Percentiles rank a stretch among this genome's conserved stretches.
These are phyloP conservation scores for Melaleuca alternifolia DNA, from an alignment of 345 rosid species.

Conservation along the genomic window DNA sequence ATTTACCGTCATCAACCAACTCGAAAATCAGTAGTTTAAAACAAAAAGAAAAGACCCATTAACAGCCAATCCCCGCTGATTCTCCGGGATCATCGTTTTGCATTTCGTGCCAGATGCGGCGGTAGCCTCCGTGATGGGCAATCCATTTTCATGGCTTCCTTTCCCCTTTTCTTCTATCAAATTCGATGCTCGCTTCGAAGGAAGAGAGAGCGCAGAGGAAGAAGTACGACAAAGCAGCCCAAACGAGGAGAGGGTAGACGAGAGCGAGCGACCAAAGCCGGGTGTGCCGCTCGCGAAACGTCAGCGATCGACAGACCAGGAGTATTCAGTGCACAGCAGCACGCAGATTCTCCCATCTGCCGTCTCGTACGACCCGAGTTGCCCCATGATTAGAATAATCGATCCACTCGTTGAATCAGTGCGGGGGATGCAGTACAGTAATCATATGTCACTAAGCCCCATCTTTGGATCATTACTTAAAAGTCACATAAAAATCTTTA, in stretches of 20 bases:
- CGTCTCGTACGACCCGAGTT: neutral
- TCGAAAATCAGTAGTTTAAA: neutral
- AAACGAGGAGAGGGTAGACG: neutral
- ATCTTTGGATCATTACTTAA: neutral
- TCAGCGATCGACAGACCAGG: neutral
- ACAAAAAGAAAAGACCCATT: neutral
- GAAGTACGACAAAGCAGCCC: neutral
- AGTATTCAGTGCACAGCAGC: neutral
- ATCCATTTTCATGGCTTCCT: neutral
- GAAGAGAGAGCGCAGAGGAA: neutral
- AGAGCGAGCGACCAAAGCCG: neutral
- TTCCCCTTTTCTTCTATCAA: neutral
- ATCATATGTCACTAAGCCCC: neutral
- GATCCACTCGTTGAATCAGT: neutral
- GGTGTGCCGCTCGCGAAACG: neutral
- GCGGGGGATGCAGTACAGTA: neutral
- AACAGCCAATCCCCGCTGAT: neutral
- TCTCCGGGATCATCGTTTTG: neutral
- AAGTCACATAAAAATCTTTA: neutral
- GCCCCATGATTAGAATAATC: neutral
- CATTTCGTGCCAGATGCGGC: no score
- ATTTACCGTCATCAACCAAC: neutral
- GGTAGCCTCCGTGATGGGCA: neutral
- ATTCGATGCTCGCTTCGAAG: neutral
- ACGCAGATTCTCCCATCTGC: neutral